Conservation (phyloP, 805 yeast species). For the Brettanomyces naardenensis region DNA sequence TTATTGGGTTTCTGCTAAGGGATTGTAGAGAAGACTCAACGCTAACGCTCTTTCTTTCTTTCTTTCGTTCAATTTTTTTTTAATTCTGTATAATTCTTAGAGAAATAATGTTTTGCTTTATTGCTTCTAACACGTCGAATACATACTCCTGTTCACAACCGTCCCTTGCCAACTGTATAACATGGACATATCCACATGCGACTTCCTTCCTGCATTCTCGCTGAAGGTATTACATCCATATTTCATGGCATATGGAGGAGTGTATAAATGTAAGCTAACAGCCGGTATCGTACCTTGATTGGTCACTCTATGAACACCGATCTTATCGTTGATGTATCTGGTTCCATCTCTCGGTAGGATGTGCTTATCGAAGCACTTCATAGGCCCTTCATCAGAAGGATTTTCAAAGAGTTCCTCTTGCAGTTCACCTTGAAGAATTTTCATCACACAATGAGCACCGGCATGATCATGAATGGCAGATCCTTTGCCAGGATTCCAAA, state of each 20-base stretch:
- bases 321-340: conserved; percentile 55
- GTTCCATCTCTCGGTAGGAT: conserved; percentile 34
- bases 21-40: background rate
- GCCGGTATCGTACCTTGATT: conserved; percentile 40
- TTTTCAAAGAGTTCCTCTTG: conserved; percentile 48
- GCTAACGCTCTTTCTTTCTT: background rate
- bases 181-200: conserved; percentile 48
- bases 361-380: conserved; percentile 9
- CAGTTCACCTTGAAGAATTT: conserved; percentile 52
- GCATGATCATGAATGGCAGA: conserved; percentile 72
- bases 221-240: conserved; percentile 49
- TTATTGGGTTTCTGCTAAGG: conserved; percentile 40
- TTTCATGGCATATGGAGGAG: conserved; percentile 68
- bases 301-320: conserved; percentile 59
- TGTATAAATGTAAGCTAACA: conserved; percentile 62
- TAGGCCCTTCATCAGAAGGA: conserved; percentile 25
- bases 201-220: conserved; percentile 36
- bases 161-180: conserved; percentile 57
- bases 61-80: background rate
- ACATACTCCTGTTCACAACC: conserved; percentile 10
- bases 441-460: conserved; percentile 69
- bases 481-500: conserved; percentile 62
- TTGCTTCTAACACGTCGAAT: conserved; percentile 18
- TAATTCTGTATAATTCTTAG: background rate
- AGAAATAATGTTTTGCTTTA: too few species aligned